Evolutionary conservation across 2,329 filamentous ascomycete species (phyloP), one percentile per base, ranked within the genome.

Genomic region (Aspergillus sp.): DNA sequence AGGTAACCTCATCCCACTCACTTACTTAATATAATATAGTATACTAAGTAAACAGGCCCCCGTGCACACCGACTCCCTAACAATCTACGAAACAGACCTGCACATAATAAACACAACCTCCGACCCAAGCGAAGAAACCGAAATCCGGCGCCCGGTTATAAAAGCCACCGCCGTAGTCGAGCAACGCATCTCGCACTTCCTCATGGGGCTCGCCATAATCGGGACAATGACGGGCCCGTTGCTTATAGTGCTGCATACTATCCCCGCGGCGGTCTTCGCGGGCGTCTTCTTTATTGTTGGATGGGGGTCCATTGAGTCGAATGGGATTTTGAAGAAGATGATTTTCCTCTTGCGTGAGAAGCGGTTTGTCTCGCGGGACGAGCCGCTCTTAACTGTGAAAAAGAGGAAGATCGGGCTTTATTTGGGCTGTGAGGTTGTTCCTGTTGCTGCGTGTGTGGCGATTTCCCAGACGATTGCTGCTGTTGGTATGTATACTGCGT

Each of bases 211-310:
- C 0, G 80, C 91, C 1, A 90, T 89, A 0, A 82, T 92, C 12
- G 88, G 87, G 44, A 91, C 89, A 57, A 92, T 92, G 88, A 84
- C 86, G 0, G 86, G 86, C 0, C 89, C 89, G 0, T 76, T 92
- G 3, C 82, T 93, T 1, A 75, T 85, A 13, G 88, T 91, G 9
- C 77, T 93, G 12, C 86, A 90, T 66, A 83, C 90, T 3, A 89
- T 93, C 64, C 89, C 89, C 0, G 87, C 91, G 66, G 89, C 86
- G 56, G 88, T 91, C 0, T 82, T 92, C 30, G 89, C 89, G 0
- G 89, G 89, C 0, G 80, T 92, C 27, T 92, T 92, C 78, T 91
- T 92, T 75, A 84, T 90, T 70, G 91, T 92, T 87, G 89, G 89
- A 24, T 80, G 89, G 63, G 87, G 91, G 72, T 89, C 89, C 2